phyloP scores from a whole-genome alignment of 257 asterid species.

The Osmanthus fragrans region DNA sequence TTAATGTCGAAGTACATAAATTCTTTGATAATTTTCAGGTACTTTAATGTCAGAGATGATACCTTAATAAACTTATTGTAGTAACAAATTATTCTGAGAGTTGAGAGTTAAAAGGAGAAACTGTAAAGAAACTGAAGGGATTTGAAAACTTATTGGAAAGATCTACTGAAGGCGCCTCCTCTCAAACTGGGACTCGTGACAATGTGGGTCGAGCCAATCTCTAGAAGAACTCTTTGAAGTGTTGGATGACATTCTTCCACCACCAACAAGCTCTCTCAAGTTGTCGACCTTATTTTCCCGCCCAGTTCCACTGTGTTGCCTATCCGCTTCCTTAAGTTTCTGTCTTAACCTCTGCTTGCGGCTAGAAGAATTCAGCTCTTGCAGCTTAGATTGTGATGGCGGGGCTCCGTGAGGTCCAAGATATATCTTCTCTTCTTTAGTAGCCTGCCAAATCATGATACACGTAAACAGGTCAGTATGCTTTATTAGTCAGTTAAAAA shows the following conservation, averaged over 20 bases:
- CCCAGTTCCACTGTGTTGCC: conserved; percentile 55
- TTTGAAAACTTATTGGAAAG: conserved; percentile 3
- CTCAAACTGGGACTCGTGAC: conserved; percentile 83
- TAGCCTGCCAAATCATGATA: conserved; percentile 36
- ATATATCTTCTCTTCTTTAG: conserved; percentile 70
- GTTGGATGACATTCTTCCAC: conserved; percentile 45
- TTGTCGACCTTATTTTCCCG: conserved; percentile 78
- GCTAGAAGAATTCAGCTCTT: conserved; percentile 48
- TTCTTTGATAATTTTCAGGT: background rate
- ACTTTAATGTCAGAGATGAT: background rate
- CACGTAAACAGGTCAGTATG: background rate
- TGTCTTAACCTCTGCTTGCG: conserved; percentile 80
- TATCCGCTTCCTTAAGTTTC: conserved; percentile 81
- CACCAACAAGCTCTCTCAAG: conserved; percentile 82
- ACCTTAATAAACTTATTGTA: conserved; percentile 21
- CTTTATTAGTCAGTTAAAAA: background rate
- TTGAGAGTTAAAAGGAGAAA: background rate
- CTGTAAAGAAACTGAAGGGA: background rate
- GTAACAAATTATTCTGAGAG: background rate
- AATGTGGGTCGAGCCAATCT: conserved; percentile 97
- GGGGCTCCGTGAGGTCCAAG: conserved; percentile 98
- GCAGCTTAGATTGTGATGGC: conserved; percentile 73
- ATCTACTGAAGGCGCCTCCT: conserved; percentile 36
- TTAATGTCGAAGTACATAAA: conserved; percentile 25
- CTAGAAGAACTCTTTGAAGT: conserved; percentile 53